Base-by-base conservation (phyloP, 768 basidiomycete species). In the Tricholoma matsutake region DNA sequence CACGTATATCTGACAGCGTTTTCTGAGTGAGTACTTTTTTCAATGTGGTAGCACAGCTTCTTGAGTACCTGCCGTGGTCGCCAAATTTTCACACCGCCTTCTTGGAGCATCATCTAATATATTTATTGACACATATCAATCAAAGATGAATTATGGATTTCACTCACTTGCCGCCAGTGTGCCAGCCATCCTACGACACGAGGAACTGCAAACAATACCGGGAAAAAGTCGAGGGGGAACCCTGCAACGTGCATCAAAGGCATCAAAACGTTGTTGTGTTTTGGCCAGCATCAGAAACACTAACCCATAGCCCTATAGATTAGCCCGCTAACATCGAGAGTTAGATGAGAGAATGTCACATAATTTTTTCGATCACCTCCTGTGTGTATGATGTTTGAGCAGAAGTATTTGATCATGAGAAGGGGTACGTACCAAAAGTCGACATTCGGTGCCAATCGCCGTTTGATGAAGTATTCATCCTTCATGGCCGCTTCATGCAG, bases 181-280 rank as follows among this genome's bases (percentile, higher is more conserved):
- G 93, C 91, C 7, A 96, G 79, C 94, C 94, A 96, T 18, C 94
- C 94, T 28, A 93, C 92, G 7, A 96, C 92, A 20, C 94, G 86
- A 1, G 94, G 94, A 2, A 96, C 93, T 18, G 88, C 93, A 69
- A 96, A 96, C 32, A 96, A 77, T 20, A 96, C 94, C 0, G 94
- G 94, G 86, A 95, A 96, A 74, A 91, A 96, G 76, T 96, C 94
- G 65, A 91, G 81, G 1, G 94, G 94, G 82, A 96, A 96, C 47
- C 94, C 91, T 91, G 63, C 45, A 31, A 64, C 61, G 35, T 64
- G 56, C 41, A 56, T 34, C 56, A 41, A 61, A 16, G 37, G 29
- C 18, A 57, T 57, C 28, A 25, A 28, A 18, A 39, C 4, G 41
- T 29, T 16, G 11, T 13, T 25, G 18, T 20, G 9, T 16, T 34